phyloP scores from a whole-genome alignment of 768 basidiomycete genomes.

The Cystobasidium onofrii region DNA sequence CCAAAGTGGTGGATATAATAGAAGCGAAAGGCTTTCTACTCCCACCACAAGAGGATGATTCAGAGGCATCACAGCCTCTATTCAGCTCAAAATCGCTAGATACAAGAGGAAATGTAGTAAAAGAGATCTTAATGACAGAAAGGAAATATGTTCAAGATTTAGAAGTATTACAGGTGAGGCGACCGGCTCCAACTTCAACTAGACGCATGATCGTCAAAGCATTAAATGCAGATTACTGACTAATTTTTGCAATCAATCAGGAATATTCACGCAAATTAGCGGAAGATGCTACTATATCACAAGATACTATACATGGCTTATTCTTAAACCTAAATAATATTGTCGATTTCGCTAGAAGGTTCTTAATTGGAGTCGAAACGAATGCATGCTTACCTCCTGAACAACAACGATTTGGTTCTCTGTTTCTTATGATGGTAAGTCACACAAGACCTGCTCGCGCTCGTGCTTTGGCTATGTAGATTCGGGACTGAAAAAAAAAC shows the following conservation, averaged over 20 bases:
- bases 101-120: conserved; percentile 48
- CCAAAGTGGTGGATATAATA: background rate
- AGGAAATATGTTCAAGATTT: conserved; percentile 96
- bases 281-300: conserved; percentile 74
- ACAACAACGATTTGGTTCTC: conserved; percentile 77
- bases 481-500: no score
- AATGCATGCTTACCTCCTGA: conserved; percentile 73
- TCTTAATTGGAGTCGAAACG: conserved; percentile 79
- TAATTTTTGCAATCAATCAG: conserved; percentile 47
- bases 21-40: background rate
- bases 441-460: no score
- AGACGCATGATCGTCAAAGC: background rate
- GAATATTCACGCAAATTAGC: conserved; percentile 80
- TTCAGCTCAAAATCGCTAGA: conserved; percentile 25
- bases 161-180: conserved; percentile 85
- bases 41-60: conserved; percentile 3
- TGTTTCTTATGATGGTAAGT: conserved; percentile 60
- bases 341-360: conserved; percentile 90
- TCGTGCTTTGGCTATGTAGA: no score
- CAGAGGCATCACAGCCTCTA: background rate
- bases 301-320: conserved; percentile 88
- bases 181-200: no score
- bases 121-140: conserved; percentile 89
- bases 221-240: background rate
- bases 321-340: conserved; percentile 92